Evolutionary conservation across 1,284 basidiomycete species (phyloP).

Genomic region (Agaricales sp.): DNA sequence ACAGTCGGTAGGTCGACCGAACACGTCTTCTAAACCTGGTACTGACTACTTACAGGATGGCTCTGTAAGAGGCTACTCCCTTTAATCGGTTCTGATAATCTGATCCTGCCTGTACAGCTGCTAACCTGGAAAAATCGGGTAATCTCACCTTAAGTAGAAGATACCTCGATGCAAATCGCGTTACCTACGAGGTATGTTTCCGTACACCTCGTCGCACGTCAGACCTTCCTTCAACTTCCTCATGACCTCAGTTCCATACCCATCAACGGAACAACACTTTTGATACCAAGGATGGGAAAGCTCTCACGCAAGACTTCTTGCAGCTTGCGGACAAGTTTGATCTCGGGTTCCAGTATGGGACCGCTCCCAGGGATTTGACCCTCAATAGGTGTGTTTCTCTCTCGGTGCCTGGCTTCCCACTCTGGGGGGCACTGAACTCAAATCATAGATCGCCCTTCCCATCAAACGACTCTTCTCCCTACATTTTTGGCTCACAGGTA

Average conservation of each 20-base stretch:
- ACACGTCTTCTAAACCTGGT: too few relatives aligned
- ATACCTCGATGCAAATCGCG: constrained; percentile 66
- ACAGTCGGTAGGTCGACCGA: constrained; percentile 68
- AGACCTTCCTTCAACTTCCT: not conserved
- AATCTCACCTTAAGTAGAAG: constrained; percentile 55
- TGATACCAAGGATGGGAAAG: constrained; percentile 41
- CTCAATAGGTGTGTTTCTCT: constrained; percentile 36
- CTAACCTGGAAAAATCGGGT: constrained; percentile 29
- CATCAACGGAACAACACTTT: constrained; percentile 32
- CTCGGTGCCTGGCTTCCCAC: not conserved
- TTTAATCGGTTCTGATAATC: not conserved
- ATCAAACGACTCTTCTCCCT: constrained; percentile 51
- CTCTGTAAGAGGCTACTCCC: not conserved
- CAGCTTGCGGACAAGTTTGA: constrained; percentile 43
- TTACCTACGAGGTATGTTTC: constrained; percentile 51
- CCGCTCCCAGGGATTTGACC: constrained; percentile 65
- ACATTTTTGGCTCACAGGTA: constrained; percentile 51
- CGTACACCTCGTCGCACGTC: too few relatives aligned
- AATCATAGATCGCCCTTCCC: constrained; percentile 57
- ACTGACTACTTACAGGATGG: too few relatives aligned
- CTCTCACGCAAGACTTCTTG: constrained; percentile 45
- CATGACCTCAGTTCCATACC: constrained; percentile 41
- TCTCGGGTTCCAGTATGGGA: constrained; percentile 48
- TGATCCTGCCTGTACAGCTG: constrained; percentile 25
- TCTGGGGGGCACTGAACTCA: too few relatives aligned